Conservation (phyloP, 768 basidiomycete species). For the Piloderma croceum region DNA sequence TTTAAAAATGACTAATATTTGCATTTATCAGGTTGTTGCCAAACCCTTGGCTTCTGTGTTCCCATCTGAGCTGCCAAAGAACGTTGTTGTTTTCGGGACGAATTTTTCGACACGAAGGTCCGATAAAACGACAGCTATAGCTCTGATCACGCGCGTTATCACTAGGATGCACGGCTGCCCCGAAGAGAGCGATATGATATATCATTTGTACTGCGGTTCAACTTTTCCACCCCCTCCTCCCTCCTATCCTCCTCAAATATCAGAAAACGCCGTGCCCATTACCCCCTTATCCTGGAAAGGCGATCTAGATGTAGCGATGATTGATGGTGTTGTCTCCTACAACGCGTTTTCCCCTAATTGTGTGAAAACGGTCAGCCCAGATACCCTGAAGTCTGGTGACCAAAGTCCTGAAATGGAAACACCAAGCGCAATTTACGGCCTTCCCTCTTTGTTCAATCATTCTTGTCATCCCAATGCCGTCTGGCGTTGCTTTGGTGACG, state of each 20-base stretch:
- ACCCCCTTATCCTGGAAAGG: slow-evolving; percentile 2
- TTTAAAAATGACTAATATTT: not conserved
- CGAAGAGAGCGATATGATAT: slow-evolving; percentile 12
- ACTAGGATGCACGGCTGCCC: slow-evolving; percentile 20
- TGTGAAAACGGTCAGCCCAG: not conserved
- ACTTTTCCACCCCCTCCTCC: slow-evolving; percentile 11
- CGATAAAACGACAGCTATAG: slow-evolving; percentile 2
- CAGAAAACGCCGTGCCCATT: not conserved
- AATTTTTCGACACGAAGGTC: slow-evolving; percentile 6
- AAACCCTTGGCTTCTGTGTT: slow-evolving; percentile 22
- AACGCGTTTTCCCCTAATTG: slow-evolving; percentile 17
- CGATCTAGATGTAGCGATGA: slow-evolving; percentile 19
- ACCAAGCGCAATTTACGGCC: slow-evolving; percentile 21
- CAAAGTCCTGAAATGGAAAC: slow-evolving; percentile 1
- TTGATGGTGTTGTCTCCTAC: slow-evolving; percentile 19
- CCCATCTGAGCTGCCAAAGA: slow-evolving; percentile 7
- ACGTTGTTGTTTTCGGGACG: slow-evolving; percentile 3
- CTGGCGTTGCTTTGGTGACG: slow-evolving; percentile 21
- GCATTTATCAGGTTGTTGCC: slow-evolving; percentile 15
- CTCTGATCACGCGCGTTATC: slow-evolving; percentile 5
- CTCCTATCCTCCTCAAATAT: slow-evolving; percentile 9
- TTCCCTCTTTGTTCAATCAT: slow-evolving; percentile 31
- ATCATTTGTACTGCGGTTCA: slow-evolving; percentile 23
- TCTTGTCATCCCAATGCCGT: slow-evolving; percentile 21
- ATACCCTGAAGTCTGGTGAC: too few relatives aligned